Evolutionary conservation across 2,329 filamentous ascomycete genomes (phyloP), one percentile per base, ranked within the genome.

Genomic region (Claviceps sp.): DNA sequence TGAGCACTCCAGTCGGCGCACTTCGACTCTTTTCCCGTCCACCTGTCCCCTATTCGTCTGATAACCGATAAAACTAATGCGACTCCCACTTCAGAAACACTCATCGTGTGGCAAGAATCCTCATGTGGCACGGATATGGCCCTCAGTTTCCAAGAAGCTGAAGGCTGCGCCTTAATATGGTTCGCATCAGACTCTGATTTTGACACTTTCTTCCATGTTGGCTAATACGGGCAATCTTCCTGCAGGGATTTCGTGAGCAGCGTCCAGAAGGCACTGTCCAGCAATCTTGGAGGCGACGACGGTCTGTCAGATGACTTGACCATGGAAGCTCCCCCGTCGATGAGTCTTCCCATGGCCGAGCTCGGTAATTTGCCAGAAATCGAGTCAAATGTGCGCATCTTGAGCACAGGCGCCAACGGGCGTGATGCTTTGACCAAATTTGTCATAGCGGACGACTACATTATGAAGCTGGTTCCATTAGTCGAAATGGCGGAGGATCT

Each of bases 51-150:
- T 20, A 3, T 34, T n/a, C 16, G 14, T 47, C 4, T 16, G 18
- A 30, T 2, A 20, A 11, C 9, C 4, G 22, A 18, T 42, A 1
- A 26, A 42, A 48, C 16, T 48, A 20, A 51, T 37, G 37, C 9
- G 40, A 14, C 11, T 34, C 11, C 34, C 9, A 34, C 34, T 24
- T 16, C 68, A 94, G 91, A 97, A 67, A 98, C 93, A 3, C 79
- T 98, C 55, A 97, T 98, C 56, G 90, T 98, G 55, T 98, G 93
- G 93, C 96, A 91, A 41, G 93, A 97, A 65, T 80, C 82, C 4
- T 70, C 66, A 54, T 93, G 84, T 70, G 86, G 86, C 54, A 82
- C 90, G 52, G 93, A 98, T 65, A 97, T 98, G 93, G 93, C 93
- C 44, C 78, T 98, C 57, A 96, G 90, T 66, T 98, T 98, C 63